These are phyloP conservation scores for Mucor velutinosus DNA, from an alignment of 371 early-diverging fungal genomes.

Conservation along the genomic window DNA sequence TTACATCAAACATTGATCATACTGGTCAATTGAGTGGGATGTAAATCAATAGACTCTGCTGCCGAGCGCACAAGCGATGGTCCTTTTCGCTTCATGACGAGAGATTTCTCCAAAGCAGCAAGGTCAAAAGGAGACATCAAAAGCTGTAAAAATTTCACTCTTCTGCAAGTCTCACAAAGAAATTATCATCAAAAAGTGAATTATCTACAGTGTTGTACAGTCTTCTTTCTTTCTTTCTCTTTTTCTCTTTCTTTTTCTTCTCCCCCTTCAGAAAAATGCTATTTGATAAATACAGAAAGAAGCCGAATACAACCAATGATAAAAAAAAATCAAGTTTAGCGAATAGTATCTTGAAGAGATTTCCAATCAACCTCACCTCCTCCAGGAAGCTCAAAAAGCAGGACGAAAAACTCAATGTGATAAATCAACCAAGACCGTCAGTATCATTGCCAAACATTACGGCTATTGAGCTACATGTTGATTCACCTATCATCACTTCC, in stretches of 20 bases:
- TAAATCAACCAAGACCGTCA: slow-evolving; percentile 38
- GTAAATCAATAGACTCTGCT: too few species aligned
- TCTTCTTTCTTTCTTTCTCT: neutral
- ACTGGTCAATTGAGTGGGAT: too few species aligned
- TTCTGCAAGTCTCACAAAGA: slow-evolving; percentile 16
- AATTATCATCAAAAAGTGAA: slow-evolving; percentile 5
- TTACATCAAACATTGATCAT: neutral
- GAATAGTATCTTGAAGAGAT: slow-evolving; percentile 36
- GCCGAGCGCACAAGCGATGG: too few species aligned
- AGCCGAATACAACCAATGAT: slow-evolving; percentile 20
- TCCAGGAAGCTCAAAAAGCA: slow-evolving; percentile 18
- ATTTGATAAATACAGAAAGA: slow-evolving; percentile 43
- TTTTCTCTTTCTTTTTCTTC: neutral
- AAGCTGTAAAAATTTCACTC: neutral
- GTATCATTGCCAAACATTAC: slow-evolving; percentile 42
- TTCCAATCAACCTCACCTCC: slow-evolving; percentile 30
- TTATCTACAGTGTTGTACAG: neutral
- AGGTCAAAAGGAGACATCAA: neutral
- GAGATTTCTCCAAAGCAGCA: neutral
- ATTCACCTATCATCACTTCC: neutral
- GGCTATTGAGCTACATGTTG: neutral
- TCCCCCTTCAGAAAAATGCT: slow-evolving; percentile 23
- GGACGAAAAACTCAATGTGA: slow-evolving; percentile 4
- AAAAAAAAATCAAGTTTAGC: slow-evolving; percentile 34
- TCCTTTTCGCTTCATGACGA: neutral